Conservation (phyloP, 2,329 filamentous ascomycete species). For the Dactylellina leptospora region DNA sequence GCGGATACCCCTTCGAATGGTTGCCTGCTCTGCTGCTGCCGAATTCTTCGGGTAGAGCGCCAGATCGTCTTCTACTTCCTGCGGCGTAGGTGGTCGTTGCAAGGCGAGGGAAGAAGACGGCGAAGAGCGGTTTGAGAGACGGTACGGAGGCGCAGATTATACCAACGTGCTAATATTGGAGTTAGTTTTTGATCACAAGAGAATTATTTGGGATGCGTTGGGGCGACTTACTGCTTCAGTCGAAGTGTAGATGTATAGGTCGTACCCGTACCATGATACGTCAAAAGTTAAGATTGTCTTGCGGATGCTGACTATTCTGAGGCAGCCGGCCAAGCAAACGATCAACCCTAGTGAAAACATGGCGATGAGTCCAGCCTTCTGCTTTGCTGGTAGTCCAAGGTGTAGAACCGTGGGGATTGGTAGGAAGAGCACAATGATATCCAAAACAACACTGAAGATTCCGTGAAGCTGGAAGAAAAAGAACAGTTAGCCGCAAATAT, state of each 20-base stretch:
- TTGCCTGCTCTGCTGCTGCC: conserved; percentile 26
- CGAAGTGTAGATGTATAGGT: conserved; percentile 48
- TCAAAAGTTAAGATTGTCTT: conserved; percentile 44
- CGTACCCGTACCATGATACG: conserved; percentile 49
- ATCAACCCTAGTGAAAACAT: conserved; percentile 52
- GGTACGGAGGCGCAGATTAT: conserved; percentile 51
- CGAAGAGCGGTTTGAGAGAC: conserved; percentile 42
- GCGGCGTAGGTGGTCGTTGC: conserved; percentile 39
- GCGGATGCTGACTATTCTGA: conserved; percentile 46
- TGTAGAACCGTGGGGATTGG: conserved; percentile 44
- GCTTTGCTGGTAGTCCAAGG: conserved; percentile 41
- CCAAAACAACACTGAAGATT: conserved; percentile 45
- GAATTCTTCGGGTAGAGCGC: conserved; percentile 23
- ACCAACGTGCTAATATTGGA: conserved; percentile 31
- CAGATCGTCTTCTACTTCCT: conserved; percentile 33
- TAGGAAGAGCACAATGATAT: conserved; percentile 40
- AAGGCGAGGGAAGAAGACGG: conserved; percentile 45
- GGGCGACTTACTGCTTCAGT: conserved; percentile 41
- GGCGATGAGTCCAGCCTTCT: conserved; percentile 48
- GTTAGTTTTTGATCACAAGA: background rate
- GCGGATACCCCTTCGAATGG: conserved; percentile 45
- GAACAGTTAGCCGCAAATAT: background rate
- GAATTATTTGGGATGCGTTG: background rate
- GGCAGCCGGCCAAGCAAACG: conserved; percentile 45
- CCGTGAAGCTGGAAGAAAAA: conserved; percentile 28